A percentile compares a stretch with the other conserved stretches of the same genome.
These are phyloP conservation scores for Hypoxylon sp. DNA, from an alignment of 2,329 filamentous ascomycete species.

Conservation along the genomic window DNA sequence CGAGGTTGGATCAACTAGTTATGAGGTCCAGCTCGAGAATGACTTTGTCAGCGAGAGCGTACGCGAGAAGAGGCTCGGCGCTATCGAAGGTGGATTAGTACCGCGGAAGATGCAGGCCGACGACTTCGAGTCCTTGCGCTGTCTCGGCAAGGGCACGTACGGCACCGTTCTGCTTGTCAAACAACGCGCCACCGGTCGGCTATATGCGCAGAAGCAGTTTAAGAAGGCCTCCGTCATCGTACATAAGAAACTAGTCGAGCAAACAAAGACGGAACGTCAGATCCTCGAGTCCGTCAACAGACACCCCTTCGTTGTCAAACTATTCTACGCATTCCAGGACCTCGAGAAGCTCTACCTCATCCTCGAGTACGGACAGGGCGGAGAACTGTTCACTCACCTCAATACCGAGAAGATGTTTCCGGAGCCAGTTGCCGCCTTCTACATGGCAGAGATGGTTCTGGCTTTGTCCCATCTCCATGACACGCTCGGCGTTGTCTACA, in stretches of 20 bases:
- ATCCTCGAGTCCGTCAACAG: constrained; percentile 96
- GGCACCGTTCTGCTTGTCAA: constrained; percentile 94
- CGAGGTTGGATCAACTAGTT: constrained; percentile 74
- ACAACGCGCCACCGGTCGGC: constrained; percentile 82
- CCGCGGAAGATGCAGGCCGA: constrained; percentile 85
- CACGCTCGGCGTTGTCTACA: constrained; percentile 92
- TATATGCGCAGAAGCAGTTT: constrained; percentile 98
- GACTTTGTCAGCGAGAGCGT: constrained; percentile 81
- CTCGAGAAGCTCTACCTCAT: constrained; percentile 97
- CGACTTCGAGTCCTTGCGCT: constrained; percentile 90
- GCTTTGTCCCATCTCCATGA: constrained; percentile 93
- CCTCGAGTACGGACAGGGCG: constrained; percentile 95
- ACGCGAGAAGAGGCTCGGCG: constrained; percentile 50
- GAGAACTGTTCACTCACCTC: constrained; percentile 95
- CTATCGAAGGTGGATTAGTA: constrained; percentile 62
- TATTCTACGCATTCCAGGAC: constrained; percentile 98
- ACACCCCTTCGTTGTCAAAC: constrained; percentile 96
- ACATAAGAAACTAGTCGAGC: constrained; percentile 94
- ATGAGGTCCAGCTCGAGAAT: constrained; percentile 83
- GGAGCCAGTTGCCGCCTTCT: constrained; percentile 89
- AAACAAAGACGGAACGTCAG: constrained; percentile 94
- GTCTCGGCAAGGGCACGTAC: constrained; percentile 94
- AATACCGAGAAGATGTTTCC: constrained; percentile 94
- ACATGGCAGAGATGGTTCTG: constrained; percentile 98
- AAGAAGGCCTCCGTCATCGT: constrained; percentile 95